Evolutionary conservation across 768 basidiomycete species (phyloP).

Genomic region (Crepidotus variabilis): DNA sequence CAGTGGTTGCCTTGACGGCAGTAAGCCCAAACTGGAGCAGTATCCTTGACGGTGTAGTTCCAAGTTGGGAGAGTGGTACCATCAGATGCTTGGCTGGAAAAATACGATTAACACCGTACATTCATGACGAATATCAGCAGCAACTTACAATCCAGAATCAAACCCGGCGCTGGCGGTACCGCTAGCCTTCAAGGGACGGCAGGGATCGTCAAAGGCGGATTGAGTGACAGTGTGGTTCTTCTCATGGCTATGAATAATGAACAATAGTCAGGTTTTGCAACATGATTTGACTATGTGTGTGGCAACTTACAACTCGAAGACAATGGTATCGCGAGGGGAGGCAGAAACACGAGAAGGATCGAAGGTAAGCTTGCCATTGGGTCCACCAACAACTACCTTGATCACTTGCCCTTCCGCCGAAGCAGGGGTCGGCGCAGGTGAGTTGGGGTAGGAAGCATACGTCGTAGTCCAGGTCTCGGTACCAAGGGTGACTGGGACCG

Average conservation of each 20-base stretch:
- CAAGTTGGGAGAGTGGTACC: conserved; percentile 50
- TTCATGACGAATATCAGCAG: not conserved
- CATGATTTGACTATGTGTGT: not conserved
- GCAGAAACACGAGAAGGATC: conserved; percentile 48
- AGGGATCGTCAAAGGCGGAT: conserved; percentile 58
- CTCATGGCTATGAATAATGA: conserved; percentile 37
- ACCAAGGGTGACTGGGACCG: conserved; percentile 42
- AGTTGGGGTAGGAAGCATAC: conserved; percentile 52
- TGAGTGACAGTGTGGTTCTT: conserved; percentile 71
- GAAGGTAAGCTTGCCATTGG: conserved; percentile 39
- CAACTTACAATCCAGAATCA: conserved; percentile 54
- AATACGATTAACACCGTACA: not conserved
- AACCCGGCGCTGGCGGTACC: conserved; percentile 36
- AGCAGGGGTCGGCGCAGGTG: conserved; percentile 51
- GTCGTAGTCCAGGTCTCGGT: conserved; percentile 50
- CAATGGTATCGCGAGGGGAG: conserved; percentile 47
- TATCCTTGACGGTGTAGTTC: conserved; percentile 55
- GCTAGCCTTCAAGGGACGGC: conserved; percentile 38
- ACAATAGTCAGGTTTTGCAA: not conserved
- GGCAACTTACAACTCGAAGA: conserved; percentile 54
- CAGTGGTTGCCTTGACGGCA: conserved; percentile 45
- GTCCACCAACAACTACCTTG: conserved; percentile 53
- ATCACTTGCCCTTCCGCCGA: conserved; percentile 42
- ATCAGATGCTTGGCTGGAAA: conserved; percentile 34
- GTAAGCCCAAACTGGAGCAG: conserved; percentile 56